These are phyloP conservation scores for Alternaria sp. DNA, from an alignment of 2,329 filamentous ascomycete species.

Conservation along the genomic window DNA sequence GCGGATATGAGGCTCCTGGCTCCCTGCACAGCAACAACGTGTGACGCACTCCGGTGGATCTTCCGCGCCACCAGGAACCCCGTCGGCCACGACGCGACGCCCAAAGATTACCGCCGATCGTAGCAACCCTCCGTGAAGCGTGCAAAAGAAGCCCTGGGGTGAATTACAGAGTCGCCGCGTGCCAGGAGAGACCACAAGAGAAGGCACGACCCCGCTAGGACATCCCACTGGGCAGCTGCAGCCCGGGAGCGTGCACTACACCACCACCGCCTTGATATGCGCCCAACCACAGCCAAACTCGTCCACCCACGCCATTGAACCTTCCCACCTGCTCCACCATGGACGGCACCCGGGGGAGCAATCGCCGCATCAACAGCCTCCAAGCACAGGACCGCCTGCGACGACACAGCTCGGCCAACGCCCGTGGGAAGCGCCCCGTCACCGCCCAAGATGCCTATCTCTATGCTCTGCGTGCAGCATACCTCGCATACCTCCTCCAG, in stretches of 20 bases:
- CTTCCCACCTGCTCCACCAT: conserved; percentile 31
- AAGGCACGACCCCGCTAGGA: conserved; percentile 31
- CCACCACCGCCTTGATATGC: conserved; percentile 33
- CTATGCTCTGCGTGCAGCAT: conserved; percentile 89
- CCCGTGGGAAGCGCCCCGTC: conserved; percentile 50
- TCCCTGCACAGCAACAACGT: conserved; percentile 14
- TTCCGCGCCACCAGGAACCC: conserved; percentile 39
- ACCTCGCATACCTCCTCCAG: conserved; percentile 90
- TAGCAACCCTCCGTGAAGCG: conserved; percentile 4
- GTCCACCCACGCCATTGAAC: conserved; percentile 26
- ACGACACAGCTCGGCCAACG: conserved; percentile 48
- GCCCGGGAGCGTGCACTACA: conserved; percentile 24
- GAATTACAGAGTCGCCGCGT: conserved; percentile 5
- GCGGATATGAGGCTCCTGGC: conserved; percentile 13
- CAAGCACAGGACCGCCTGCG: conserved; percentile 52
- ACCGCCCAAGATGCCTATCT: conserved; percentile 82
- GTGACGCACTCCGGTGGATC: conserved; percentile 36
- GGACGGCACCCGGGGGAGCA: conserved; percentile 42
- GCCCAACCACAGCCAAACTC: conserved; percentile 27
- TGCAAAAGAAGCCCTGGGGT: not conserved
- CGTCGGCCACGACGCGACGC: conserved; percentile 26
- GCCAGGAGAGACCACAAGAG: conserved; percentile 17
- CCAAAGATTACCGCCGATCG: conserved; percentile 13
- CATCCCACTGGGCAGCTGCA: conserved; percentile 29
- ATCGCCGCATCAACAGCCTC: conserved; percentile 54